A percentile compares a stretch with the other conserved stretches of the same genome.
phyloP scores from a whole-genome alignment of 805 yeast species.

The Clavispora asparagi region DNA sequence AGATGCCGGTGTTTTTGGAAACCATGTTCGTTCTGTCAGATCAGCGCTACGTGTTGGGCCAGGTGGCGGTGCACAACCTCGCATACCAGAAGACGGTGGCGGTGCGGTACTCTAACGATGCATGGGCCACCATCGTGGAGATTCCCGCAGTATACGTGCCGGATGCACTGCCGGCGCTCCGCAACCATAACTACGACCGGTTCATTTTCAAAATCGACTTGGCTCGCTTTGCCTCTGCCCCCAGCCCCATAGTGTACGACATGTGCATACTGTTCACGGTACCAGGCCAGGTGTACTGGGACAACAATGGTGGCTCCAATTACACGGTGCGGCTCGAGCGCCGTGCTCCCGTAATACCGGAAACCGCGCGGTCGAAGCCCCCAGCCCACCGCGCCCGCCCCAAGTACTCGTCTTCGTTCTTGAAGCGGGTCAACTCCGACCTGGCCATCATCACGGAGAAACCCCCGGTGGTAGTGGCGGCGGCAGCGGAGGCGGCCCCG shows the following conservation, averaged over 20 bases:
- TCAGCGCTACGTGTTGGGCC: conserved; percentile 58
- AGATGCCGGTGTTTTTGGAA: conserved; percentile 55
- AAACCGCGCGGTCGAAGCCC: conserved; percentile 8
- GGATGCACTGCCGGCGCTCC: conserved; percentile 48
- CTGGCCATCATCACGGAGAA: conserved; percentile 11
- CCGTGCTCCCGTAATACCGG: conserved; percentile 3
- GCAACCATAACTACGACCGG: conserved; percentile 56
- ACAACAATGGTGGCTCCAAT: conserved; percentile 59
- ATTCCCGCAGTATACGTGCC: conserved; percentile 57
- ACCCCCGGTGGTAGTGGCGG: neutral
- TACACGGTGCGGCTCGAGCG: conserved; percentile 45
- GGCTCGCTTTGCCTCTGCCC: conserved; percentile 33
- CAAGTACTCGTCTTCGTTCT: conserved; percentile 34
- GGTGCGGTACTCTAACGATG: conserved; percentile 69
- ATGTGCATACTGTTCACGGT: conserved; percentile 57
- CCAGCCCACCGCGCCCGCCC: conserved; percentile 21
- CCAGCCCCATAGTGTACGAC: conserved; percentile 14
- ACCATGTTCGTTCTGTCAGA: conserved; percentile 55
- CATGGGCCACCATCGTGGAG: conserved; percentile 73
- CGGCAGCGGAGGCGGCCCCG: neutral
- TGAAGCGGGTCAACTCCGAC: conserved; percentile 30
- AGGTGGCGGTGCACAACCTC: conserved; percentile 72
- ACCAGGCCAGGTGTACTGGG: conserved; percentile 62
- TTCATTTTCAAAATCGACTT: conserved; percentile 61
- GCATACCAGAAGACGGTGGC: conserved; percentile 63